phyloP scores from a whole-genome alignment of 108 stramenopile species.

The Fragilaria crotonensis region DNA sequence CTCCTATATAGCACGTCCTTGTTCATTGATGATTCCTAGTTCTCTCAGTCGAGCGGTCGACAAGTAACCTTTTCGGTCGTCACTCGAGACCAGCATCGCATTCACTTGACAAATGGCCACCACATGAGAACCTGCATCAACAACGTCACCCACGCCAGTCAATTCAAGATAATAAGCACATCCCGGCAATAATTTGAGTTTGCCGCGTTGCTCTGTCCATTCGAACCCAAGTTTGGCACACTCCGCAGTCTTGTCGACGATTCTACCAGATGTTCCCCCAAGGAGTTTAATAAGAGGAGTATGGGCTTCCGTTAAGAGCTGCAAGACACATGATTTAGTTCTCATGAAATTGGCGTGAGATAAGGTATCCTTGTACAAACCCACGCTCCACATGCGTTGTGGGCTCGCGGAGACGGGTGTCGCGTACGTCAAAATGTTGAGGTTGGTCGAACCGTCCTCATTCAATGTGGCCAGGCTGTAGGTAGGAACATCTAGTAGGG shows the following conservation, averaged over 20 bases:
- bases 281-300: constrained; percentile 36
- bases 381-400: constrained; percentile 61
- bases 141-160: constrained; percentile 30
- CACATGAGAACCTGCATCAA: constrained; percentile 70
- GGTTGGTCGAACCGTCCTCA: constrained; percentile 16
- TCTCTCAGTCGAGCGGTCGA: constrained; percentile 39
- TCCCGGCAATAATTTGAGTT: constrained; percentile 43
- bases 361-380: constrained; percentile 61
- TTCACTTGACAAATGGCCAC: constrained; percentile 57
- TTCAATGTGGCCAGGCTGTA: constrained; percentile 62
- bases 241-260: constrained; percentile 43
- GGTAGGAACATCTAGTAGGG: constrained; percentile 69
- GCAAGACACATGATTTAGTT: constrained; percentile 47
- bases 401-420: constrained; percentile 67
- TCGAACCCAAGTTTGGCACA: constrained; percentile 38
- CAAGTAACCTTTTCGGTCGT: constrained; percentile 14
- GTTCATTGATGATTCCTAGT: constrained; percentile 53
- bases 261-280: constrained; percentile 56
- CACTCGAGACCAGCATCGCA: constrained; percentile 23
- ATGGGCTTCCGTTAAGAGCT: constrained; percentile 51
- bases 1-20: too few relatives aligned
- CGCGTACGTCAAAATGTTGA: constrained; percentile 74
- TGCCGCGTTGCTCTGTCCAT: constrained; percentile 23
- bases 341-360: constrained; percentile 57
- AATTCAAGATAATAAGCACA: constrained; percentile 56